A percentile compares a stretch with the other conserved stretches of the same genome.
Conservation (phyloP, 257 asterid species). For the Fraxinus anomala region DNA sequence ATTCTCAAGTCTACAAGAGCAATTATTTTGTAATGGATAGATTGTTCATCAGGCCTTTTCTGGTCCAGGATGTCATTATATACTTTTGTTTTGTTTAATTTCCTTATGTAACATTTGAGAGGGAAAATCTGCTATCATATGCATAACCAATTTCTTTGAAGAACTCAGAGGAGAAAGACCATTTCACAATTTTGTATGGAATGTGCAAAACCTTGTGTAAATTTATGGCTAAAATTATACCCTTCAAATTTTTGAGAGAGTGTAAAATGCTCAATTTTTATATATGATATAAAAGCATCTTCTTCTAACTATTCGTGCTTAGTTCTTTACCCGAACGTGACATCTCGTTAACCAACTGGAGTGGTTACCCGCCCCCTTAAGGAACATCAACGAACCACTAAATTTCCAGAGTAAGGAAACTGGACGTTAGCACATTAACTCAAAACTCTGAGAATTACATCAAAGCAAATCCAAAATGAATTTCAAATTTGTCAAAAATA, state of each 20-base stretch:
- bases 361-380: no score
- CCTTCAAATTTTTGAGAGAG: background rate
- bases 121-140: no score
- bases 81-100: no score
- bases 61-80: no score
- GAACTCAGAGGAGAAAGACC: constrained; percentile 13
- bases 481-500: background rate
- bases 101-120: no score
- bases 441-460: background rate
- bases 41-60: no score
- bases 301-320: background rate
- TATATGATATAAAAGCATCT: background rate
- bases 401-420: background rate
- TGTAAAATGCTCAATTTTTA: background rate
- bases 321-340: no score
- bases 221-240: background rate
- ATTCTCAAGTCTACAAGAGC: no score
- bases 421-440: background rate
- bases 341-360: no score
- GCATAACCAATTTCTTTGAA: background rate
- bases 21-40: no score
- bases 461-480: background rate
- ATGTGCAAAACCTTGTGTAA: background rate
- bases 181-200: constrained; percentile 3
- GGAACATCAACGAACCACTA: background rate